These are phyloP conservation scores for Pythium rishiriense DNA, from an alignment of 352 stramenopile species.

Conservation along the genomic window DNA sequence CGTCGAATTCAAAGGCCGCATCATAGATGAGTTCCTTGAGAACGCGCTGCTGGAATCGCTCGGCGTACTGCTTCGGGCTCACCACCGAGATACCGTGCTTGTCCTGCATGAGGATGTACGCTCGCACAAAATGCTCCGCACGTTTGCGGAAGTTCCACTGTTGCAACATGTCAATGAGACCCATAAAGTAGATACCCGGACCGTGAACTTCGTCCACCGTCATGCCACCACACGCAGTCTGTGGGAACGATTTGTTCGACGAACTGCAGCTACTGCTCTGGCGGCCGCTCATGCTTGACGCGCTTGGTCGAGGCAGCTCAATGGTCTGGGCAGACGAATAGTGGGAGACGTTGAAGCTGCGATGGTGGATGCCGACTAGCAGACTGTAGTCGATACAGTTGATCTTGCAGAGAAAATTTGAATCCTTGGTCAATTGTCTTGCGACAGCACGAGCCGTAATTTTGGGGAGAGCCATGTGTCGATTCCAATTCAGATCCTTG, in stretches of 20 bases:
- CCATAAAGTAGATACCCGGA: constrained; percentile 94
- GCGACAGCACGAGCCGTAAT: constrained; percentile 57
- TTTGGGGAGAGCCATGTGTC: constrained; percentile 68
- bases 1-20: constrained; percentile 34
- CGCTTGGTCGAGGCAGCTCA: constrained; percentile 35
- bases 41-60: constrained; percentile 77
- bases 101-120: constrained; percentile 73
- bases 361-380: constrained; percentile 92
- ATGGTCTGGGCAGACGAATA: constrained; percentile 59
- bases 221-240: constrained; percentile 58
- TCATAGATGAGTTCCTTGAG: constrained; percentile 78
- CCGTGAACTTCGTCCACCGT: constrained; percentile 86
- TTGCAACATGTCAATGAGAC: constrained; percentile 95
- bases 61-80: constrained; percentile 68
- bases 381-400: constrained; percentile 97
- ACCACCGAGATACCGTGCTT: constrained; percentile 72
- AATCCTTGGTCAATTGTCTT: constrained; percentile 82
- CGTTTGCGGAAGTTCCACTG: constrained; percentile 93
- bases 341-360: constrained; percentile 81
- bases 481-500: constrained; percentile 86
- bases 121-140: constrained; percentile 82
- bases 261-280: constrained; percentile 23
- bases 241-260: constrained; percentile 51
- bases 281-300: constrained; percentile 11
- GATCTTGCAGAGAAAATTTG: constrained; percentile 88